Evolutionary conservation across 805 yeast genomes (phyloP).

Genomic region (Saturnispora ahearnii): DNA sequence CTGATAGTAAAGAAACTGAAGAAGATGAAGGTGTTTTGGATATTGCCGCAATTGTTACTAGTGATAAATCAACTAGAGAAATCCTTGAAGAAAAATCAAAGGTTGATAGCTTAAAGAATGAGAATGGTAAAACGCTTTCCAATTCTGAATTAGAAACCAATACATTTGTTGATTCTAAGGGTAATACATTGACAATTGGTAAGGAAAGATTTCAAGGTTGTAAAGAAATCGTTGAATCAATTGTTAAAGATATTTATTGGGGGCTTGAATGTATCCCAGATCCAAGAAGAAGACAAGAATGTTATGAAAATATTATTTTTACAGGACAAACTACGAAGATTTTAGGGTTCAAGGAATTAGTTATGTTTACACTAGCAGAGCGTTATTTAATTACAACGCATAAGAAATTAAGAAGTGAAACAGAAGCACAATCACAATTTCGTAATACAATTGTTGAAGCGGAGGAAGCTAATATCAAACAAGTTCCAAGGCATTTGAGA

Average conservation of each 20-base stretch:
- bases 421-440: conserved; percentile 20
- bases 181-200: conserved; percentile 61
- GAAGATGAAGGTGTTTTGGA: conserved; percentile 65
- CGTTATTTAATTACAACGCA: conserved; percentile 20
- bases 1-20: conserved; percentile 5
- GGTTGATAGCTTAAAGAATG: conserved; percentile 8
- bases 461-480: conserved; percentile 32
- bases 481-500: conserved; percentile 72
- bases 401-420: background rate
- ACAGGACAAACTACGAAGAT: conserved; percentile 73
- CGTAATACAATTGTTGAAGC: conserved; percentile 23
- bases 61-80: conserved; percentile 55
- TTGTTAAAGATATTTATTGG: conserved; percentile 47
- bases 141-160: conserved; percentile 72
- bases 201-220: conserved; percentile 84
- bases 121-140: conserved; percentile 18
- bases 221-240: conserved; percentile 43
- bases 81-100: conserved; percentile 23
- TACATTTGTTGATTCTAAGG: conserved; percentile 51
- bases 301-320: conserved; percentile 75
- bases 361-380: conserved; percentile 43
- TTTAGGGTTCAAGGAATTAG: conserved; percentile 65
- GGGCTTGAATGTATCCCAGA: conserved; percentile 49
- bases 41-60: conserved; percentile 81
- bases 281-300: conserved; percentile 62